A percentile compares a stretch with the other conserved stretches of the same genome.
Conservation (phyloP, 345 rosid species). For the Populus deltoides region DNA sequence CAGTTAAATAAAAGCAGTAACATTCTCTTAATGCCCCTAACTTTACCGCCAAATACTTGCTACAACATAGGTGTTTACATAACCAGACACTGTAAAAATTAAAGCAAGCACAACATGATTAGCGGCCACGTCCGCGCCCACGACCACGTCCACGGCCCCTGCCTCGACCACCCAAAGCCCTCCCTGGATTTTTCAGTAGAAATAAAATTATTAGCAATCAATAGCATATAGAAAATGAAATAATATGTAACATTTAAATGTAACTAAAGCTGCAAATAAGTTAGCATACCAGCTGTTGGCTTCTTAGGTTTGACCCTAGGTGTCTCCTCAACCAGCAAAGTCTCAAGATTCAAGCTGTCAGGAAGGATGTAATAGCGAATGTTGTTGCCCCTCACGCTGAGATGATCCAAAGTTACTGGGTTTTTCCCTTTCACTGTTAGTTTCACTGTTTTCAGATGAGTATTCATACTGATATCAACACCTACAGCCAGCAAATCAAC, state of each 20-base stretch:
- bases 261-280: not conserved
- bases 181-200: constrained; percentile 48
- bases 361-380: constrained; percentile 95
- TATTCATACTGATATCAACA: constrained; percentile 97
- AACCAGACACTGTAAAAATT: constrained; percentile 26
- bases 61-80: constrained; percentile 36
- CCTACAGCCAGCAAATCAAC: constrained; percentile 40
- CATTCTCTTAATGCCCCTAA: constrained; percentile 14
- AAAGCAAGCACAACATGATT: constrained; percentile 17
- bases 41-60: constrained; percentile 14
- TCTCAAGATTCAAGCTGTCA: constrained; percentile 98
- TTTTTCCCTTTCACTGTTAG: constrained; percentile 88
- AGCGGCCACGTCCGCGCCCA: constrained; percentile 61
- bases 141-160: constrained; percentile 88
- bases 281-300: constrained; percentile 72
- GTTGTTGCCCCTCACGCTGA: constrained; percentile 92
- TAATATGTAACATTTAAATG: not conserved
- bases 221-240: not conserved
- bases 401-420: constrained; percentile 83
- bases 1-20: not conserved
- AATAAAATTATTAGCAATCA: not conserved
- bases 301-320: constrained; percentile 96
- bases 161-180: constrained; percentile 71
- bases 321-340: constrained; percentile 90
- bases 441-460: constrained; percentile 93